These are phyloP conservation scores for Piloderma croceum DNA, from an alignment of 768 basidiomycete species.

Conservation along the genomic window DNA sequence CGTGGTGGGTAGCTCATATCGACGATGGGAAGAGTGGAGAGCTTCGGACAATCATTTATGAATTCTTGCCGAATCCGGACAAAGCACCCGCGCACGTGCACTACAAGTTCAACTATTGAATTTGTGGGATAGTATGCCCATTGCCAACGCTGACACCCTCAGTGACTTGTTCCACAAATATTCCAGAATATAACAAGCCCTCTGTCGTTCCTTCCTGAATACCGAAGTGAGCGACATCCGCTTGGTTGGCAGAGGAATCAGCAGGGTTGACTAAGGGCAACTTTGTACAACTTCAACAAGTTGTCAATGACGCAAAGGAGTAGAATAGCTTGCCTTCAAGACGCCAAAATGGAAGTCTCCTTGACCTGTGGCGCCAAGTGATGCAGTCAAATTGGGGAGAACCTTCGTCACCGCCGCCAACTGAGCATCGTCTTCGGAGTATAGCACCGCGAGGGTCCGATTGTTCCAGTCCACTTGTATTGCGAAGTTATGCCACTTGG, in stretches of 20 bases:
- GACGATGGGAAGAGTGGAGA: background rate
- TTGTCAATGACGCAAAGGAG: background rate
- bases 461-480: slow-evolving; percentile 51
- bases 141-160: slow-evolving; percentile 33
- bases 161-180: slow-evolving; percentile 45
- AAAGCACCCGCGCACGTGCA: too few relatives aligned
- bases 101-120: too few relatives aligned
- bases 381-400: slow-evolving; percentile 35
- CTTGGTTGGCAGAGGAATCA: slow-evolving; percentile 41
- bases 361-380: slow-evolving; percentile 38
- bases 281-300: slow-evolving; percentile 22
- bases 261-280: slow-evolving; percentile 46
- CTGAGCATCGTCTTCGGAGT: slow-evolving; percentile 36
- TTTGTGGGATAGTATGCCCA: slow-evolving; percentile 13
- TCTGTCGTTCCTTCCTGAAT: slow-evolving; percentile 55
- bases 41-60: too few relatives aligned
- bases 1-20: slow-evolving; percentile 21
- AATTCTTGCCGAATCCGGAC: too few relatives aligned
- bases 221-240: slow-evolving; percentile 53
- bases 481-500: slow-evolving; percentile 57
- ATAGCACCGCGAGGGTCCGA: slow-evolving; percentile 44
- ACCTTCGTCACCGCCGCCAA: slow-evolving; percentile 40
- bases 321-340: slow-evolving; percentile 41
- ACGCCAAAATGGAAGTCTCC: slow-evolving; percentile 62
- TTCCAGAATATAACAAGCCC: slow-evolving; percentile 50